Evolutionary conservation across 1,139 yeast species (phyloP).

Genomic region (Blastobotrys aristatus): DNA sequence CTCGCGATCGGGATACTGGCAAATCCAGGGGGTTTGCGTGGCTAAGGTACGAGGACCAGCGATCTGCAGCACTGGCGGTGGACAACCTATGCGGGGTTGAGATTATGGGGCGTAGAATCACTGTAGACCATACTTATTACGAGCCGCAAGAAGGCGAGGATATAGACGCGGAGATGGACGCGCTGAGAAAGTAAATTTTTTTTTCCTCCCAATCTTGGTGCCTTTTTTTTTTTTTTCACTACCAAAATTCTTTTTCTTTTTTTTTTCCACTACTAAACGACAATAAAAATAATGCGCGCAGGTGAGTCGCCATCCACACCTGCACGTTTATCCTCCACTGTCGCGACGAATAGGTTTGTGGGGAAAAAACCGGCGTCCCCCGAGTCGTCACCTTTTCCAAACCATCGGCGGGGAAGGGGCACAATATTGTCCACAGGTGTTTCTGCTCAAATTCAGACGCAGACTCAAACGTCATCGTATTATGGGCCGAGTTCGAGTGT

Average conservation of each 20-base stretch:
- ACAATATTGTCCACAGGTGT: no score
- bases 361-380: background rate
- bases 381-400: background rate
- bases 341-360: background rate
- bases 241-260: background rate
- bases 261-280: background rate
- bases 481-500: conserved; percentile 27
- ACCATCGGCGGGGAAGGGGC: no score
- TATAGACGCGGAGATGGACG: conserved; percentile 9
- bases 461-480: conserved; percentile 8
- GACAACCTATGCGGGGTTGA: conserved; percentile 79
- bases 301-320: background rate
- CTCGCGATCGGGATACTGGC: conserved; percentile 65
- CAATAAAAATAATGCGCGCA: background rate
- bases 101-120: conserved; percentile 51
- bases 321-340: background rate
- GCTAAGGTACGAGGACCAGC: conserved; percentile 74
- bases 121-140: conserved; percentile 76
- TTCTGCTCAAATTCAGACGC: no score
- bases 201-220: no score
- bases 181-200: background rate
- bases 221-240: background rate
- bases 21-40: conserved; percentile 74
- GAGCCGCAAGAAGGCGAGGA: conserved; percentile 49
- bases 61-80: conserved; percentile 78